phyloP scores from a whole-genome alignment of 2,329 filamentous ascomycete species.

The Neoarthrinium moseri region DNA sequence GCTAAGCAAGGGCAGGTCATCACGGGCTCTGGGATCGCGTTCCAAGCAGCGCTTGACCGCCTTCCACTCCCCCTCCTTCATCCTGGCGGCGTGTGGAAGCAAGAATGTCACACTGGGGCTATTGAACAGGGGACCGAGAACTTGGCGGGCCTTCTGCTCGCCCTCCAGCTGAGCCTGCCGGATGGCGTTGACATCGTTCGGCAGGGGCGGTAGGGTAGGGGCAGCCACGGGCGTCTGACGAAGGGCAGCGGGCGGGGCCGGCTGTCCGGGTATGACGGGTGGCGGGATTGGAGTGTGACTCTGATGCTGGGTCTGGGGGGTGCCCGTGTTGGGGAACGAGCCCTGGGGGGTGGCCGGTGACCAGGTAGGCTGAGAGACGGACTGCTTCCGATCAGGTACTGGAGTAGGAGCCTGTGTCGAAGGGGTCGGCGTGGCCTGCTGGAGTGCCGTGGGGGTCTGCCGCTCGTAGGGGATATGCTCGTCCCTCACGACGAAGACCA shows the following conservation, averaged over 20 bases:
- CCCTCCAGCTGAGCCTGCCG: constrained; percentile 49
- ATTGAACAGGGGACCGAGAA: constrained; percentile 61
- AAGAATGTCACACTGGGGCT: constrained; percentile 69
- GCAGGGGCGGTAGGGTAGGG: constrained; percentile 19
- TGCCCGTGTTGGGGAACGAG: constrained; percentile 20
- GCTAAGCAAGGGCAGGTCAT: constrained; percentile 59
- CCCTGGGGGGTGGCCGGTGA: constrained; percentile 50
- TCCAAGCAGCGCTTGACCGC: constrained; percentile 70
- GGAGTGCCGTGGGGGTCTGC: constrained; percentile 14
- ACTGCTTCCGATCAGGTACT: constrained; percentile 43
- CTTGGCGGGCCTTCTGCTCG: constrained; percentile 56
- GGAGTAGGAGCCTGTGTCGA: constrained; percentile 14
- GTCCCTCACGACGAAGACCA: constrained; percentile 81
- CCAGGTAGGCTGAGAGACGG: constrained; percentile 49
- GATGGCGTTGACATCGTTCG: constrained; percentile 30
- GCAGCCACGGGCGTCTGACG: constrained; percentile 17
- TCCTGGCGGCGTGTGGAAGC: constrained; percentile 65
- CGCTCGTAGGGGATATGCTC: constrained; percentile 38
- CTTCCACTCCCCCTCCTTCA: constrained; percentile 70
- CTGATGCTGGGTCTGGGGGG: constrained; percentile 23
- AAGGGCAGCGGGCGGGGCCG: constrained; percentile 19
- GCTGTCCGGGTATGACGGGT: constrained; percentile 29
- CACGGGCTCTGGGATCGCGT: constrained; percentile 61
- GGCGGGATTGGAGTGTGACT: constrained; percentile 31
- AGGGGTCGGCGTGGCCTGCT: constrained; percentile 24